Base-by-base conservation (phyloP, 352 stramenopile species). In the Phytopythium sindhum region DNA sequence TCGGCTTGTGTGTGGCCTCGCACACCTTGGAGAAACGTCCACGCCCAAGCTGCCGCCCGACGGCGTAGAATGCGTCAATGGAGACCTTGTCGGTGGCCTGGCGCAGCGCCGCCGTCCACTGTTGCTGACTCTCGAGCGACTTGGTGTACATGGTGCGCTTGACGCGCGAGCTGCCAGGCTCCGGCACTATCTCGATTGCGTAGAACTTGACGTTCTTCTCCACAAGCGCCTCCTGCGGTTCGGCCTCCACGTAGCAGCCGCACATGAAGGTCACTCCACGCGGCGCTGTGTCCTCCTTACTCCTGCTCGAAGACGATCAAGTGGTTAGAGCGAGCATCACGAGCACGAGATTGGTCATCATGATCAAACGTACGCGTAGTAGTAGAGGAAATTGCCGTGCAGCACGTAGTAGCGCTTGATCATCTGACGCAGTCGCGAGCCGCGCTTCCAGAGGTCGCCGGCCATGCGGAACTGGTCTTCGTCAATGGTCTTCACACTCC, bases 1-100 rank as follows among this genome's bases (percentile, higher is more conserved):
- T 82, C 23, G 76, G 62, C 57, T 88, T 84, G 70, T 94, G 75
- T 8, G 71, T 89, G 14, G 79, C 87, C 56, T 90, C 84, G 44
- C 81, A 97, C 0, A 98, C 93, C 6, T 84, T 80, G 10, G 88
- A 96, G 73, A 98, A 98, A 6, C 88, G 77, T 0, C 94, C 94
- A 28, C 84, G 77, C 9, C 94, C 94, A 5, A 98, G 80, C 56
- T 97, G 84, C 14, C 85, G 75, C 0, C 89, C 88, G 37, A 98
- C 82, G n/a, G 88, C 75, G 68, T 98, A 98, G 50, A 87, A 89
- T 67, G 97, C 86, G 63, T 95, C 79, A 44, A 98, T 94, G 26
- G 86, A 86, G 15, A 92, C 78, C 68, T 97, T 96, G 57, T 96
- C 82, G 17, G 87, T 96, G 7, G 90, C 90, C 33, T 70, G 72